phyloP scores from a whole-genome alignment of 176 grass and related monocot species.

The Cocos nucifera region DNA sequence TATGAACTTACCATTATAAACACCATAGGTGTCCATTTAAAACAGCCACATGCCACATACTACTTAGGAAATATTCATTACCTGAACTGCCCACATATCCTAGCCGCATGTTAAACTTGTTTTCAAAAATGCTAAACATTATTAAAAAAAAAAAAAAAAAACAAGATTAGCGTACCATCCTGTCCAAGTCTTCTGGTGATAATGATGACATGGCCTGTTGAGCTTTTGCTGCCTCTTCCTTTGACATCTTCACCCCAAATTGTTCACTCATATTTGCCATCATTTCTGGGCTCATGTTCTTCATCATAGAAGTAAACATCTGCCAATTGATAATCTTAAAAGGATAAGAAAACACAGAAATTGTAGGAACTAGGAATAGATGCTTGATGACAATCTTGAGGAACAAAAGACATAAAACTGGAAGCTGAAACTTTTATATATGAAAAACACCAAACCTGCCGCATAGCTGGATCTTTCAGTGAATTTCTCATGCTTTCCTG shows the following conservation, averaged over 20 bases:
- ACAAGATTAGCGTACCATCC: slow-evolving; percentile 46
- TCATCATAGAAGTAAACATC: slow-evolving; percentile 96
- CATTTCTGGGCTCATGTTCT: slow-evolving; percentile 92
- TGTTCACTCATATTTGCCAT: slow-evolving; percentile 91
- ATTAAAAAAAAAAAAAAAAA: not conserved
- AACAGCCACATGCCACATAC: no score
- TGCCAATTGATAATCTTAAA: slow-evolving; percentile 28
- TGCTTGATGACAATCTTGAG: not conserved
- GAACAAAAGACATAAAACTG: not conserved
- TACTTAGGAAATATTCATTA: no score
- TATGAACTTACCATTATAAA: no score
- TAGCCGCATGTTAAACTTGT: no score
- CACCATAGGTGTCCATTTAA: no score
- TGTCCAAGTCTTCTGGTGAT: slow-evolving; percentile 85
- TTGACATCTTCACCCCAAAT: slow-evolving; percentile 92
- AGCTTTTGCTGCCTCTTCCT: slow-evolving; percentile 82
- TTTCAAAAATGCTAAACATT: not conserved
- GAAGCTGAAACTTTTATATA: not conserved
- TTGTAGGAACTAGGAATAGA: not conserved
- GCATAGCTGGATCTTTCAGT: slow-evolving; percentile 90
- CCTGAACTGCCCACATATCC: no score
- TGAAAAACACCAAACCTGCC: slow-evolving; percentile 40
- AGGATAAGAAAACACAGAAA: slow-evolving; percentile 15
- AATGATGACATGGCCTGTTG: slow-evolving; percentile 80
- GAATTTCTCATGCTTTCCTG: slow-evolving; percentile 70